A percentile compares a stretch with the other conserved stretches of the same genome.
Conservation (phyloP, 1,139 yeast species). For the Pichia sp. region DNA sequence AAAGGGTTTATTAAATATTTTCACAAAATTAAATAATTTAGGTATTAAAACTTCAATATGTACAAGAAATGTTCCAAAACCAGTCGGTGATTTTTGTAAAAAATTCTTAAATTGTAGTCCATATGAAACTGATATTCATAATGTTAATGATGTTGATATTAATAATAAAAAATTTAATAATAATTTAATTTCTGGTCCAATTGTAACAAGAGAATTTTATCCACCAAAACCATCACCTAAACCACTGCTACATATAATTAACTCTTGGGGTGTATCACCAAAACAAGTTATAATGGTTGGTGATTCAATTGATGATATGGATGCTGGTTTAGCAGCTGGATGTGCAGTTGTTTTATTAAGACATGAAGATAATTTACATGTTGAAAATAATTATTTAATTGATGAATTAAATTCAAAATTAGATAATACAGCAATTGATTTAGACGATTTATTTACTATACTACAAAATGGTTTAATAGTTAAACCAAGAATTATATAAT, state of each 20-base stretch:
- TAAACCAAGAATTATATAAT: conserved; percentile 4
- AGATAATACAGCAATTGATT: conserved; percentile 37
- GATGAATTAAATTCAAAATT: conserved; percentile 33
- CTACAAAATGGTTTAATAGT: conserved; percentile 32
- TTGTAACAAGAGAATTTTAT: conserved; percentile 51
- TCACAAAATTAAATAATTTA: conserved; percentile 28
- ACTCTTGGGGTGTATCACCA: conserved; percentile 30
- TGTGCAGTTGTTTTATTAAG: conserved; percentile 46
- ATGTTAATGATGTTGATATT: not conserved
- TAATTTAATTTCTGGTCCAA: conserved; percentile 29
- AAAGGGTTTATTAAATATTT: conserved; percentile 34
- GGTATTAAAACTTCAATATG: conserved; percentile 46
- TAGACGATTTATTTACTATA: conserved; percentile 38
- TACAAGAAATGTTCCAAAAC: conserved; percentile 48
- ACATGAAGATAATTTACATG: conserved; percentile 41
- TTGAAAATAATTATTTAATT: conserved; percentile 17
- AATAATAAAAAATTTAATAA: not conserved
- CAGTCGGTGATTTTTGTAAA: conserved; percentile 44
- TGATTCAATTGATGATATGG: conserved; percentile 61
- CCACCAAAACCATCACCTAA: conserved; percentile 64
- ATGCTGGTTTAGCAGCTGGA: conserved; percentile 54
- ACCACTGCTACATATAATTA: conserved; percentile 49
- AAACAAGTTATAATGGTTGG: conserved; percentile 57
- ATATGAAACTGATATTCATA: conserved; percentile 28
- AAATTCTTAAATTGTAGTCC: conserved; percentile 35